Percentiles rank a stretch among this genome's conserved stretches.
These are phyloP conservation scores for Rhododendron williamsianum DNA, from an alignment of 148 eudicot genomes.

Conservation along the genomic window DNA sequence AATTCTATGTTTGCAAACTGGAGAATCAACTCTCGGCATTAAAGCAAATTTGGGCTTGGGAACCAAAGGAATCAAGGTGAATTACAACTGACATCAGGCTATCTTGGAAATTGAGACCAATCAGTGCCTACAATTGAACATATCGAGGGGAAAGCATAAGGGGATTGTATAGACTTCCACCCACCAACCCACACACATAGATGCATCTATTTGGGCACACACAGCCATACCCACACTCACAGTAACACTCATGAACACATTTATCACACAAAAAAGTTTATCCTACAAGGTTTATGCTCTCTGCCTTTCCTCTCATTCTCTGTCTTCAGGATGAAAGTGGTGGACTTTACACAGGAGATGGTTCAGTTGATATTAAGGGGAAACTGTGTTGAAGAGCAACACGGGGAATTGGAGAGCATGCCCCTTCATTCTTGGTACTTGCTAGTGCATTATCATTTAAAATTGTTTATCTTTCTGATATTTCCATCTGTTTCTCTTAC, in stretches of 20 bases:
- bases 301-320: background rate
- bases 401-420: conserved; percentile 91
- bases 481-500: background rate
- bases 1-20: background rate
- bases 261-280: background rate
- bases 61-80: background rate
- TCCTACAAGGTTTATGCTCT: conserved; percentile 9
- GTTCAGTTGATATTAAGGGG: conserved; percentile 68
- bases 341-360: conserved; percentile 66
- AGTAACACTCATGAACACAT: background rate
- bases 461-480: background rate
- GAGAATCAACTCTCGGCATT: background rate
- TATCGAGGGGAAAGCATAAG: background rate
- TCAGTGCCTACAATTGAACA: background rate
- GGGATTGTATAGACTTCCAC: background rate
- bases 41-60: background rate
- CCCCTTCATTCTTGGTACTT: conserved; percentile 71
- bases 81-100: background rate
- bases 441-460: background rate
- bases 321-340: conserved; percentile 33
- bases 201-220: background rate
- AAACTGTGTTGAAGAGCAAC: conserved; percentile 55
- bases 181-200: background rate
- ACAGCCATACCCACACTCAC: background rate
- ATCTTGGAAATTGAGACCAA: background rate